Conservation (phyloP, 202 grass and related monocot genomes). For the Miscanthus sacchariflorus region DNA sequence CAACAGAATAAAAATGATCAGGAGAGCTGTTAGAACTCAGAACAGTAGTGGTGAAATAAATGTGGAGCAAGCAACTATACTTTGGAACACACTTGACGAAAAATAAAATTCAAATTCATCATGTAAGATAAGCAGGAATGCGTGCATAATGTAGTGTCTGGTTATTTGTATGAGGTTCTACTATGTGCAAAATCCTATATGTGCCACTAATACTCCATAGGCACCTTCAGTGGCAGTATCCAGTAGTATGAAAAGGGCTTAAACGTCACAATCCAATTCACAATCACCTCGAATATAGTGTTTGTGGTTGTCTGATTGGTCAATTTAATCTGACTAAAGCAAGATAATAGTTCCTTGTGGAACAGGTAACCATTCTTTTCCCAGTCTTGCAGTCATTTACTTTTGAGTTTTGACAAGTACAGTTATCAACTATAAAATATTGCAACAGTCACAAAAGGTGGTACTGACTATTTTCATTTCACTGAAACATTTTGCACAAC, state of each 20-base stretch:
- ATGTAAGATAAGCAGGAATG: conserved; percentile 1
- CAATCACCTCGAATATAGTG: conserved; percentile 14
- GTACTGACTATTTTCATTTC: neutral
- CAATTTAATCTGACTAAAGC: neutral
- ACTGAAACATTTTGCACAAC: neutral
- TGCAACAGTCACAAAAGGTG: neutral
- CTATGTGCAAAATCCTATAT: conserved; percentile 20
- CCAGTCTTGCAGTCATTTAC: neutral
- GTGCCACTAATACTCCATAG: neutral
- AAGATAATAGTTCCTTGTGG: neutral
- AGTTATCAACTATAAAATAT: neutral
- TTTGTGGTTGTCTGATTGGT: neutral
- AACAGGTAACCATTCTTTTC: neutral
- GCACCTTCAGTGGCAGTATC: conserved; percentile 11
- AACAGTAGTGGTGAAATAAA: conserved; percentile 23
- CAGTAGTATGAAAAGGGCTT: conserved; percentile 1
- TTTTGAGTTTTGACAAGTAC: neutral
- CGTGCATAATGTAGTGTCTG: neutral
- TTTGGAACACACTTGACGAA: neutral
- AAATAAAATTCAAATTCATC: neutral
- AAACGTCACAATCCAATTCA: conserved; percentile 21
- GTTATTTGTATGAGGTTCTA: conserved; percentile 21
- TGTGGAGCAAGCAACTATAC: neutral
- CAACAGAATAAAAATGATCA: conserved; percentile 42
- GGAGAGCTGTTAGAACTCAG: conserved; percentile 43